phyloP scores from a whole-genome alignment of 2,329 filamentous ascomycete species.

The Verruconis gallopava region DNA sequence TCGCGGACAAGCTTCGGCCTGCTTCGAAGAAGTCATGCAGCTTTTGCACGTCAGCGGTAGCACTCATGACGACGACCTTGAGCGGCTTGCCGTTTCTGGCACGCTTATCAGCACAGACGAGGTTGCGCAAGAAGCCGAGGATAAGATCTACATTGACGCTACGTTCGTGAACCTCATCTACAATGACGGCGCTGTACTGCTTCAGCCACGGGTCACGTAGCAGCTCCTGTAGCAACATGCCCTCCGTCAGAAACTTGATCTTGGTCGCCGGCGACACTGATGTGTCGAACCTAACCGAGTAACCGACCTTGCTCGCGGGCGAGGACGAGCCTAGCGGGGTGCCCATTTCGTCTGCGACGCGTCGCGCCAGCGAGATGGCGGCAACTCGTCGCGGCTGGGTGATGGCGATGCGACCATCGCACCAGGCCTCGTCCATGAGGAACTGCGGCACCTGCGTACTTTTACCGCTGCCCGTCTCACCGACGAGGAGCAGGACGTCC shows the following conservation, averaged over 20 bases:
- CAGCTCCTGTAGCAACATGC: conserved; percentile 91
- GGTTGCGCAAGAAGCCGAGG: conserved; percentile 72
- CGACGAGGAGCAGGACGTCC: conserved; percentile 72
- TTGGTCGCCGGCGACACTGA: conserved; percentile 66
- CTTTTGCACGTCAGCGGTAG: conserved; percentile 76
- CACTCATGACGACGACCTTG: conserved; percentile 94
- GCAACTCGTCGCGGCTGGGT: conserved; percentile 91
- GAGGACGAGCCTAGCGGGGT: conserved; percentile 46
- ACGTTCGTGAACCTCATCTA: conserved; percentile 95
- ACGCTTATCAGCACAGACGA: conserved; percentile 49
- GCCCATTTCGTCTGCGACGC: conserved; percentile 76
- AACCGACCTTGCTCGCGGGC: conserved; percentile 60
- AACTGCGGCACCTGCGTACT: conserved; percentile 95
- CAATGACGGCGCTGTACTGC: conserved; percentile 79
- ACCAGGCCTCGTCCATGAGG: conserved; percentile 68
- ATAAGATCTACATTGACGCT: conserved; percentile 89
- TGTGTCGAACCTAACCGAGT: conserved; percentile 90
- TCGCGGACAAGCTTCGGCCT: conserved; percentile 10
- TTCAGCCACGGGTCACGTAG: conserved; percentile 68
- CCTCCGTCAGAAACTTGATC: conserved; percentile 92
- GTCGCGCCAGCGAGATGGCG: conserved; percentile 76
- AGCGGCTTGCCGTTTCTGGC: conserved; percentile 60
- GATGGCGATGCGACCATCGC: conserved; percentile 73
- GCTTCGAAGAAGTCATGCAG: conserved; percentile 62
- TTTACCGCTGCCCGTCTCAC: conserved; percentile 94